A percentile compares a stretch with the other conserved stretches of the same genome.
Conservation (phyloP, 148 eudicot genomes). For the Talinum fruticosum region DNA sequence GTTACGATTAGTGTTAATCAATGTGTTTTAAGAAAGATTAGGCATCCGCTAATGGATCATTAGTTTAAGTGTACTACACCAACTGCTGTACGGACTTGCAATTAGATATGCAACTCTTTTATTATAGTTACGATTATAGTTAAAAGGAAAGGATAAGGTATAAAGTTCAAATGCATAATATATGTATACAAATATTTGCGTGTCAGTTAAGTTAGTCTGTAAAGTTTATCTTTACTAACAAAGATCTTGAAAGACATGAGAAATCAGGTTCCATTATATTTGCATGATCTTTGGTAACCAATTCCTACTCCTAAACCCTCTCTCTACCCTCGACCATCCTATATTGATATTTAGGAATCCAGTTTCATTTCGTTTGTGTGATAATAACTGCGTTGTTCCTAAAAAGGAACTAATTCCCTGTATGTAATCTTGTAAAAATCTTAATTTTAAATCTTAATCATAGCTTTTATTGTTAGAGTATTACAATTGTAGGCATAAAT, state of each 20-base stretch:
- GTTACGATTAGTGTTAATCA: constrained; percentile 2
- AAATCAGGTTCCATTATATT: neutral
- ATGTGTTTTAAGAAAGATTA: constrained; percentile 1
- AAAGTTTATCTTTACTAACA: too few species aligned
- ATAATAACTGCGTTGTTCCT: too few species aligned
- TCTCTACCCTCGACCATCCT: neutral
- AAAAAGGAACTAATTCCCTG: too few species aligned
- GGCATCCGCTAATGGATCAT: constrained; percentile 1
- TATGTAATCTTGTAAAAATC: too few species aligned
- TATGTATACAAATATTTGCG: too few species aligned
- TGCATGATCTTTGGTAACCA: neutral
- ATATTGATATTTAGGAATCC: neutral
- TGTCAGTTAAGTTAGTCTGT: neutral
- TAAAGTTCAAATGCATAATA: neutral
- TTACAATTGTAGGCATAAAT: too few species aligned
- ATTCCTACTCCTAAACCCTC: neutral
- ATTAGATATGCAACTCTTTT: neutral
- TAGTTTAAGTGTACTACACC: constrained; percentile 16
- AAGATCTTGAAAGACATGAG: neutral
- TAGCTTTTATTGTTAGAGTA: too few species aligned
- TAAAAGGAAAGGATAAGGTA: too few species aligned
- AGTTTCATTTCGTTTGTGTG: neutral
- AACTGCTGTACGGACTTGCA: constrained; percentile 9
- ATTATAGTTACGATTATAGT: neutral
- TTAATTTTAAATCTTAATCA: too few species aligned